A percentile compares a stretch with the other conserved stretches of the same genome.
Conservation (phyloP, 1,139 yeast species). For the Debaryomyces udenii region DNA sequence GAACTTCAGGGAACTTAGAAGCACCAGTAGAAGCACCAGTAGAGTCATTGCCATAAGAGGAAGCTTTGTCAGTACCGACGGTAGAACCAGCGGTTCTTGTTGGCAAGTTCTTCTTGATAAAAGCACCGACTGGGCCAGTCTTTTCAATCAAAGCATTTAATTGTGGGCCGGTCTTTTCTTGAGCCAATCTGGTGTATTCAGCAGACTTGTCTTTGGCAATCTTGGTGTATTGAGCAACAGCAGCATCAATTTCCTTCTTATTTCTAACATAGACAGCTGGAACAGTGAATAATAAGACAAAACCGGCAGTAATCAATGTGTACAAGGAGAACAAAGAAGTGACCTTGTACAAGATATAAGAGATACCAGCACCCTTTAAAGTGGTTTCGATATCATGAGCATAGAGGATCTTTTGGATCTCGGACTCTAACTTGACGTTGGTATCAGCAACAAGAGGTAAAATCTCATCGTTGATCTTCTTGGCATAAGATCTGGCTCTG, state of each 20-base stretch:
- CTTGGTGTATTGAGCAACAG: constrained; percentile 58
- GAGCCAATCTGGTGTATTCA: constrained; percentile 54
- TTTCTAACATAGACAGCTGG: constrained; percentile 77
- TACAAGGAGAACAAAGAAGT: constrained; percentile 79
- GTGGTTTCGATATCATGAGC: constrained; percentile 71
- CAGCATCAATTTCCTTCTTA: constrained; percentile 81
- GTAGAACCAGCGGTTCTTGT: constrained; percentile 76
- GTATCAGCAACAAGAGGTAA: constrained; percentile 49
- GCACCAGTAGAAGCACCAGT: constrained; percentile 27
- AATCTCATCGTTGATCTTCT: constrained; percentile 41
- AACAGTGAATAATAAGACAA: constrained; percentile 67
- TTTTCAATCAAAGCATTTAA: constrained; percentile 51
- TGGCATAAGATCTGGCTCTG: constrained; percentile 38
- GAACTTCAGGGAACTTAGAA: constrained; percentile 50
- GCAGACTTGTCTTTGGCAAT: constrained; percentile 58
- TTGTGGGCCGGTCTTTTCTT: constrained; percentile 56
- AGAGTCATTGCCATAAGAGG: constrained; percentile 18
- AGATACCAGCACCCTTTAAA: constrained; percentile 67
- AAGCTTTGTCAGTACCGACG: constrained; percentile 51
- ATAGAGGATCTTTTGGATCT: constrained; percentile 62
- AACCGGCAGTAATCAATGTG: constrained; percentile 59
- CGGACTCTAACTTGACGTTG: constrained; percentile 46
- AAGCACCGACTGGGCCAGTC: constrained; percentile 64
- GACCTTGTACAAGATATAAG: constrained; percentile 69
- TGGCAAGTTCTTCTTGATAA: constrained; percentile 61